These are phyloP conservation scores for Fusarium chaquense DNA, from an alignment of 2,329 filamentous ascomycete genomes.

Conservation along the genomic window DNA sequence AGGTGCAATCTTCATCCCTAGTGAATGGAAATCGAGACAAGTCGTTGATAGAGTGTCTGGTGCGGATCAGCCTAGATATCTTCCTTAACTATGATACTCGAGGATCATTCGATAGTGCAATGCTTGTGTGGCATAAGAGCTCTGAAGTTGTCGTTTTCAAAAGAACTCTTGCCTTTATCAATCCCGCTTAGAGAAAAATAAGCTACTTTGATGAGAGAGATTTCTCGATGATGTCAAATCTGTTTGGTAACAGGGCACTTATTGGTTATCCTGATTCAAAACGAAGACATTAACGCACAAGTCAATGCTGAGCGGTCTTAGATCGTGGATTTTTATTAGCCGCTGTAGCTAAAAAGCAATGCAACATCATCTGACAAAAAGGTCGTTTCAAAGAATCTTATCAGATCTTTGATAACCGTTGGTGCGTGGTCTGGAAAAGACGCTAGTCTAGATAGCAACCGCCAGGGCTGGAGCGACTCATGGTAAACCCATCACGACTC, in stretches of 20 bases:
- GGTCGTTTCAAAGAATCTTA: conserved; percentile 10
- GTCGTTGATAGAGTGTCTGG: too few relatives aligned
- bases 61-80: background rate
- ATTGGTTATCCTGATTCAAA: background rate
- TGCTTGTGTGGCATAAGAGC: too few relatives aligned
- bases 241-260: background rate
- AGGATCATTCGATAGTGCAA: background rate
- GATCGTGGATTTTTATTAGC: background rate
- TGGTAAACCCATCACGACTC: conserved; percentile 3
- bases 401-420: conserved; percentile 23
- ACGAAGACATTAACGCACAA: background rate
- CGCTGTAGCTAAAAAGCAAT: background rate
- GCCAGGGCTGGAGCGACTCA: conserved; percentile 12
- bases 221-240: background rate
- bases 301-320: background rate
- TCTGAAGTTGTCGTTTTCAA: background rate
- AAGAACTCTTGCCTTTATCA: background rate
- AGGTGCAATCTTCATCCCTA: background rate
- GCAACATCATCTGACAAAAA: background rate
- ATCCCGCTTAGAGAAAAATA: background rate
- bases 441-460: background rate
- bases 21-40: background rate
- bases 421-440: background rate
- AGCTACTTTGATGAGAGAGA: background rate
- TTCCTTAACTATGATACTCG: background rate